phyloP scores from a whole-genome alignment of 208 protist genomes.

The Acanthamoeba royreba region DNA sequence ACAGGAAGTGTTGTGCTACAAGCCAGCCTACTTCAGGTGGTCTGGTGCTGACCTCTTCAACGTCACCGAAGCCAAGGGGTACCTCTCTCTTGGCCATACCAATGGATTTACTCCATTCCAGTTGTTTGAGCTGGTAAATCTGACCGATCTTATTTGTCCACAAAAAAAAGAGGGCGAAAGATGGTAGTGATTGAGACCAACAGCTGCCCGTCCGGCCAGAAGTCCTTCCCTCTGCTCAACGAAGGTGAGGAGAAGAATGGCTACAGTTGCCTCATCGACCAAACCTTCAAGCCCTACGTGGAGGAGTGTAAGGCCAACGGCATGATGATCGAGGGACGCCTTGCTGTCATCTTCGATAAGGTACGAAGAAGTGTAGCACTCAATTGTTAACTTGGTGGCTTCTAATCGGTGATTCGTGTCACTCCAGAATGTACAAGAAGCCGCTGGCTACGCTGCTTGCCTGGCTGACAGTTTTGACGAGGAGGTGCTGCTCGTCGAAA shows the following conservation, averaged over 20 bases:
- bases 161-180: conserved; percentile 51
- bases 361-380: too few relatives aligned
- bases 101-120: background rate
- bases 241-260: conserved; percentile 64
- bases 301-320: background rate
- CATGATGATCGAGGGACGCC: conserved; percentile 50
- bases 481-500: conserved; percentile 64
- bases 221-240: conserved; percentile 68
- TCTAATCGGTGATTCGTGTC: background rate
- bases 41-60: conserved; percentile 67
- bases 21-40: conserved; percentile 71
- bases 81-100: background rate
- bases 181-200: conserved; percentile 82
- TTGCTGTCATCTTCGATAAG: conserved; percentile 81
- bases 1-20: conserved; percentile 65
- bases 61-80: conserved; percentile 60
- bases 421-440: conserved; percentile 72
- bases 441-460: conserved; percentile 62
- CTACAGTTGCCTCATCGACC: conserved; percentile 58
- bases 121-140: too few relatives aligned
- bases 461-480: conserved; percentile 63
- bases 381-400: too few relatives aligned
- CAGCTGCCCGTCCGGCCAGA: conserved; percentile 76
- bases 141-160: background rate
- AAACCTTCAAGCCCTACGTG: conserved; percentile 43